These are phyloP conservation scores for Puccinia novopanici DNA, from an alignment of 1,284 basidiomycete species.

Conservation along the genomic window DNA sequence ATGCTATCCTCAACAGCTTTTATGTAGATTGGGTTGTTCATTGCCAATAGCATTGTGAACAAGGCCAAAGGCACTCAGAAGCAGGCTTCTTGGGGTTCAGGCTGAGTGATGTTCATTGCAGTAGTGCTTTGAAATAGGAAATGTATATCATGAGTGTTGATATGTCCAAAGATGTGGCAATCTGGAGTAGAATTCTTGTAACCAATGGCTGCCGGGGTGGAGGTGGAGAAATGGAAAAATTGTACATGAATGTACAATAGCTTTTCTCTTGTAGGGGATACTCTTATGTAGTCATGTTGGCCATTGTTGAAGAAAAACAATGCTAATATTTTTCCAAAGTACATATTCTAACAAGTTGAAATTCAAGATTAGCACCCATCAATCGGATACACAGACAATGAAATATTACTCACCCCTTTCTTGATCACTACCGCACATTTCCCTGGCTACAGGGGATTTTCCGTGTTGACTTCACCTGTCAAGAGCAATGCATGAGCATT, in stretches of 20 bases:
- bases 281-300: background rate
- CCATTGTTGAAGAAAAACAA: conserved; percentile 7
- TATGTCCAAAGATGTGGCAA: background rate
- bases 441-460: conserved; percentile 6
- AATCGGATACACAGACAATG: too few relatives aligned
- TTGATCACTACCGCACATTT: background rate
- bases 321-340: background rate
- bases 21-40: background rate
- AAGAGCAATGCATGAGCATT: background rate
- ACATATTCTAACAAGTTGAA: background rate
- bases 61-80: too few relatives aligned
- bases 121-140: background rate
- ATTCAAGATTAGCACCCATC: too few relatives aligned
- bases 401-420: too few relatives aligned
- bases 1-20: background rate
- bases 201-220: background rate
- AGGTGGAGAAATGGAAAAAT: background rate
- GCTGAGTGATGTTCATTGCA: background rate
- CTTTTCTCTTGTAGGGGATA: background rate
- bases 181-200: background rate
- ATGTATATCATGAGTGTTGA: background rate
- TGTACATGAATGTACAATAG: background rate
- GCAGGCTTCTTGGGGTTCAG: too few relatives aligned
- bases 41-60: background rate
- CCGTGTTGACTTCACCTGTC: background rate